Conservation (phyloP, 2,329 filamentous ascomycete species). For the Apiospora saccharicola region DNA sequence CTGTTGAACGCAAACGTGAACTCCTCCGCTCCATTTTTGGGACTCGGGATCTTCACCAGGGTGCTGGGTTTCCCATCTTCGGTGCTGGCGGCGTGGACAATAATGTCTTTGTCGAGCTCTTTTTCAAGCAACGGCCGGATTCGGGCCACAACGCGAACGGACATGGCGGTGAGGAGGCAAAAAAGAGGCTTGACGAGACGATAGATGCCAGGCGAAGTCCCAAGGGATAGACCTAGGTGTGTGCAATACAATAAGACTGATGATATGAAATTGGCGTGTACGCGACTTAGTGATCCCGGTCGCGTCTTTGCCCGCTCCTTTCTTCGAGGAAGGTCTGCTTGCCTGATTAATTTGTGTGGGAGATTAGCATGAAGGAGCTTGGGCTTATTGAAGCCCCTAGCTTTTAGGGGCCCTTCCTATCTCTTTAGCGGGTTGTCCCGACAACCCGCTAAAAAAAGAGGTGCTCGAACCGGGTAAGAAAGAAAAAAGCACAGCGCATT, state of each 20-base stretch:
- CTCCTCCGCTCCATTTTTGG: constrained; percentile 89
- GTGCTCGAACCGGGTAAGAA: background rate
- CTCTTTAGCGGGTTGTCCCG: background rate
- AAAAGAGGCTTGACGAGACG: background rate
- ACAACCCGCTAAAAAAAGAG: background rate
- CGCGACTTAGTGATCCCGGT: constrained; percentile 9
- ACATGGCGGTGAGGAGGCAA: constrained; percentile 50
- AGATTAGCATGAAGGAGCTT: constrained; percentile 21
- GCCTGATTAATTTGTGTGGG: constrained; percentile 7
- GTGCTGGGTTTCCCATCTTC: constrained; percentile 68
- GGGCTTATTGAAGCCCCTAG: background rate
- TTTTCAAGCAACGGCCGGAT: constrained; percentile 87
- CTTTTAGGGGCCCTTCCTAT: background rate
- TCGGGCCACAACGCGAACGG: constrained; percentile 86
- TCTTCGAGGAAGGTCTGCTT: background rate
- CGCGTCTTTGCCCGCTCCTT: constrained; percentile 13
- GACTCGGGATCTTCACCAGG: constrained; percentile 88
- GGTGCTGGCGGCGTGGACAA: constrained; percentile 73
- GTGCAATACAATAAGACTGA: constrained; percentile 10
- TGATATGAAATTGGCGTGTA: background rate
- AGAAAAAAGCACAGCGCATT: background rate
- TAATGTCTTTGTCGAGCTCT: constrained; percentile 87
- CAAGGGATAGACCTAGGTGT: constrained; percentile 2
- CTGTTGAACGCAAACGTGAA: constrained; percentile 95
- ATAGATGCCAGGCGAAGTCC: background rate